phyloP scores from a whole-genome alignment of 257 asterid genomes.

The Leonotis leonurus region DNA sequence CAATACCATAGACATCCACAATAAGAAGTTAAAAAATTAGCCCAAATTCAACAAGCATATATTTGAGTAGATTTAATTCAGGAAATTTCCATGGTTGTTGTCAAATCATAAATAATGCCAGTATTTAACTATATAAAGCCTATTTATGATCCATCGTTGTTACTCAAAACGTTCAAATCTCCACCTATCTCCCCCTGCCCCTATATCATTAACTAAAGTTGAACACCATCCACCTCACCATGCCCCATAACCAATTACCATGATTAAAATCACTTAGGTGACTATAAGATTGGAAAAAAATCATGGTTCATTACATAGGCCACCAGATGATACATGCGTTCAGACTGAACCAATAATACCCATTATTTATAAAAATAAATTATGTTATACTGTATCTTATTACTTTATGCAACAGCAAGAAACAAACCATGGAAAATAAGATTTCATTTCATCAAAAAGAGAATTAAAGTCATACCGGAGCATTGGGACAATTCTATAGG shows the following conservation, averaged over 20 bases:
- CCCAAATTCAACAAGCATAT: not conserved
- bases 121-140: too few species aligned
- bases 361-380: too few species aligned
- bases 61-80: not conserved
- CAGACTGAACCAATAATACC: too few species aligned
- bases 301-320: not conserved
- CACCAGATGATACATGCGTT: not conserved
- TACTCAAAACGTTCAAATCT: not conserved
- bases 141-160: not conserved
- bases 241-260: not conserved
- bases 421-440: not conserved
- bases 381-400: too few species aligned
- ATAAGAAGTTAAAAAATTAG: not conserved
- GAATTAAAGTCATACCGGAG: conserved; percentile 49
- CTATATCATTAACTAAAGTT: not conserved
- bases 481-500: conserved; percentile 79
- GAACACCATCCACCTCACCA: too few species aligned
- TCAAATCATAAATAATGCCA: not conserved
- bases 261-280: not conserved
- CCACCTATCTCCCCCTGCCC: not conserved
- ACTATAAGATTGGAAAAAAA: not conserved
- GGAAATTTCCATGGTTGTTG: not conserved
- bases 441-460: not conserved
- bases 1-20: too few species aligned
- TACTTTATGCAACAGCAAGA: not conserved